Percentiles rank a stretch among this genome's conserved stretches.
Conservation (phyloP, 352 stramenopile genomes). For the Phytophthora sojae region DNA sequence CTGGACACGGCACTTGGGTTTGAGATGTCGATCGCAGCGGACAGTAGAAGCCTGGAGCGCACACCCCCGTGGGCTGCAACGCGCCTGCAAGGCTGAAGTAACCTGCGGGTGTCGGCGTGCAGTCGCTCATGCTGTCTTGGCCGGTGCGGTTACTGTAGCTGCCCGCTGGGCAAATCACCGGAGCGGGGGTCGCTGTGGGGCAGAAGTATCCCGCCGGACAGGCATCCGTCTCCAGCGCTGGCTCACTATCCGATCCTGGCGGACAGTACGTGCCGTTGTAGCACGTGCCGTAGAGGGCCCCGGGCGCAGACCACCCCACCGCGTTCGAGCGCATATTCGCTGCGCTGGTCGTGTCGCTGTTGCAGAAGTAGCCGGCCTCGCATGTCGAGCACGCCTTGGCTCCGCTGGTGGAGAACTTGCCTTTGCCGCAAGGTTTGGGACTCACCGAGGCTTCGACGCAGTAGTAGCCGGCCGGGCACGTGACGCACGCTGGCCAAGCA, state of each 20-base stretch:
- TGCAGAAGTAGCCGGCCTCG: constrained; percentile 84
- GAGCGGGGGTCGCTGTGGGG: constrained; percentile 64
- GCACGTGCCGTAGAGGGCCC: constrained; percentile 75
- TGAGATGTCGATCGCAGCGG: constrained; percentile 66
- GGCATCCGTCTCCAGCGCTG: constrained; percentile 69
- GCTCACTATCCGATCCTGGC: constrained; percentile 68
- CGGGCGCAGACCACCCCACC: constrained; percentile 62
- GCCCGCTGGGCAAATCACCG: constrained; percentile 83
- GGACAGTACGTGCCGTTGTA: constrained; percentile 92
- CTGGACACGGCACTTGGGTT: constrained; percentile 83
- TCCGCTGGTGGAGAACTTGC: constrained; percentile 61
- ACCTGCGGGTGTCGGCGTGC: constrained; percentile 73
- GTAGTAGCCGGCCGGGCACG: constrained; percentile 85
- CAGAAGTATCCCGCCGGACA: constrained; percentile 89
- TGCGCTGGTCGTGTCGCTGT: constrained; percentile 70
- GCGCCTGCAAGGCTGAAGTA: constrained; percentile 74
- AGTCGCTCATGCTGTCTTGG: constrained; percentile 77
- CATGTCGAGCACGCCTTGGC: constrained; percentile 67
- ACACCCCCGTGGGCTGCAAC: constrained; percentile 64
- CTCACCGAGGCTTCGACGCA: constrained; percentile 70
- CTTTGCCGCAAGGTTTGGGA: constrained; percentile 77
- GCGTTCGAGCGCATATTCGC: constrained; percentile 66
- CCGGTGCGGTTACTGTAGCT: constrained; percentile 88
- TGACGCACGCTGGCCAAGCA: constrained; percentile 68
- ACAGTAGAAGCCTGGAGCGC: constrained; percentile 88